Evolutionary conservation across 768 basidiomycete genomes (phyloP).

Genomic region (Tylopilus subfusipes): DNA sequence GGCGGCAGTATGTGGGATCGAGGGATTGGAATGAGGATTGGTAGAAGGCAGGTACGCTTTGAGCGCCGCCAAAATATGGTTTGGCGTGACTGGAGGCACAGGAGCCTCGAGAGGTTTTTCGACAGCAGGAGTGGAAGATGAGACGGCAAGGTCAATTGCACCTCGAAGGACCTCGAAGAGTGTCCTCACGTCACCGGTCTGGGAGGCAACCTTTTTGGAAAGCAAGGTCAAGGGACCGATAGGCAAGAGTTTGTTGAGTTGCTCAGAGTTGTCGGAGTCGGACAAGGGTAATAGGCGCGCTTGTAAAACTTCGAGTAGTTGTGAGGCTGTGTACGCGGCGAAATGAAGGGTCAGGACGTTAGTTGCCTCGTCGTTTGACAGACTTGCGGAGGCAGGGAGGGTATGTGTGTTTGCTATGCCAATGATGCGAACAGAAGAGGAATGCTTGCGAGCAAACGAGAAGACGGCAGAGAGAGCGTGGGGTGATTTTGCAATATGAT

Average conservation of each 20-base stretch:
- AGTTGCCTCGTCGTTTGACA: conserved; percentile 35
- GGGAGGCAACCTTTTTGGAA: conserved; percentile 75
- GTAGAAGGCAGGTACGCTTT: conserved; percentile 61
- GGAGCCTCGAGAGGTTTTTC: conserved; percentile 32
- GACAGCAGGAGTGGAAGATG: conserved; percentile 16
- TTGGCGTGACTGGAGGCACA: conserved; percentile 52
- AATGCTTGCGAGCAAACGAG: conserved; percentile 54
- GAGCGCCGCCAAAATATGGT: conserved; percentile 68
- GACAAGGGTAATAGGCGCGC: conserved; percentile 57
- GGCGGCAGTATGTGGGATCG: conserved; percentile 18
- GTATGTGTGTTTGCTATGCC: conserved; percentile 91
- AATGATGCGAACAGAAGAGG: conserved; percentile 60
- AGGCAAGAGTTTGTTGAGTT: conserved; percentile 56
- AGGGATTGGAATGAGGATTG: conserved; percentile 10
- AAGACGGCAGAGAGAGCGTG: conserved; percentile 63
- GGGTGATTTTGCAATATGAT: conserved; percentile 66
- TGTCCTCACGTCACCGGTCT: conserved; percentile 80
- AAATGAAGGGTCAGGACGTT: conserved; percentile 71
- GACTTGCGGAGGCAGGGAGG: conserved; percentile 53
- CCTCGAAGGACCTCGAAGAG: conserved; percentile 78
- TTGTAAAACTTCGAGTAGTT: conserved; percentile 67
- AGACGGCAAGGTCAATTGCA: conserved; percentile 69
- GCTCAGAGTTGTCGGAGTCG: conserved; percentile 28
- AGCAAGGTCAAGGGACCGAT: conserved; percentile 62
- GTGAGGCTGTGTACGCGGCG: conserved; percentile 68